phyloP scores from a whole-genome alignment of 2,329 filamentous ascomycete genomes.

The Xylaria sp. region DNA sequence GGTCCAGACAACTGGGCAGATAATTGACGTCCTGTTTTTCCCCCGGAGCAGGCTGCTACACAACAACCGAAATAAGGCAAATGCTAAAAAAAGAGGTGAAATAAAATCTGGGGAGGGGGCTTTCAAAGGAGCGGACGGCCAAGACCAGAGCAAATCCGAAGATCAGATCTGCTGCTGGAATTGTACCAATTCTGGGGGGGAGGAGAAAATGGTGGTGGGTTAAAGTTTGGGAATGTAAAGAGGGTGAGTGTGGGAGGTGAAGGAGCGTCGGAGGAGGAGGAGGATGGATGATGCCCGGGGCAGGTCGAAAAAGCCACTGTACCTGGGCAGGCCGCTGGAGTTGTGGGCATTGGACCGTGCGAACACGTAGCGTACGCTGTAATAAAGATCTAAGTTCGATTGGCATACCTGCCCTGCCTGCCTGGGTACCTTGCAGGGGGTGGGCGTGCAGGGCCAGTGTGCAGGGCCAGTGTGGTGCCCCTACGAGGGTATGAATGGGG shows the following conservation, averaged over 20 bases:
- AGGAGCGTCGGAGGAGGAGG: slow-evolving; percentile 25
- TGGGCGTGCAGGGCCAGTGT: too few species aligned
- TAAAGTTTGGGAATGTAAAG: slow-evolving; percentile 34
- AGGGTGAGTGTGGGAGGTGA: slow-evolving; percentile 23
- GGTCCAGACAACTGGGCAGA: slow-evolving; percentile 13
- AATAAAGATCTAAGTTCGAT: not conserved
- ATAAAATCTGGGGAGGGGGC: slow-evolving; percentile 30
- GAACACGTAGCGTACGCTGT: not conserved
- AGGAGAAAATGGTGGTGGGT: slow-evolving; percentile 27
- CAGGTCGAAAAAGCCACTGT: not conserved
- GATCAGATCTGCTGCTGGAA: slow-evolving; percentile 55
- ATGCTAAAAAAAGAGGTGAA: slow-evolving; percentile 31
- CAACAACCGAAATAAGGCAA: slow-evolving; percentile 34
- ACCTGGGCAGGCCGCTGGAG: not conserved
- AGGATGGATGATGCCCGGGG: slow-evolving; percentile 18
- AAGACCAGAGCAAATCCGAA: slow-evolving; percentile 58
- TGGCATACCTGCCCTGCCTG: not conserved
- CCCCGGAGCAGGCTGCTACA: slow-evolving; percentile 21
- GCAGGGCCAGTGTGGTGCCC: not conserved
- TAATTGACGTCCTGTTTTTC: slow-evolving; percentile 21
- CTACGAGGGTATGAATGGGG: not conserved
- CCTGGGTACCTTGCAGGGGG: not conserved
- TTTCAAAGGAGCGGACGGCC: slow-evolving; percentile 61
- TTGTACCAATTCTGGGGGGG: slow-evolving; percentile 51
- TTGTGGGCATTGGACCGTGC: not conserved